These are phyloP conservation scores for Chrysanthemum makinoi DNA, from an alignment of 129 eudicot species.

Conservation along the genomic window DNA sequence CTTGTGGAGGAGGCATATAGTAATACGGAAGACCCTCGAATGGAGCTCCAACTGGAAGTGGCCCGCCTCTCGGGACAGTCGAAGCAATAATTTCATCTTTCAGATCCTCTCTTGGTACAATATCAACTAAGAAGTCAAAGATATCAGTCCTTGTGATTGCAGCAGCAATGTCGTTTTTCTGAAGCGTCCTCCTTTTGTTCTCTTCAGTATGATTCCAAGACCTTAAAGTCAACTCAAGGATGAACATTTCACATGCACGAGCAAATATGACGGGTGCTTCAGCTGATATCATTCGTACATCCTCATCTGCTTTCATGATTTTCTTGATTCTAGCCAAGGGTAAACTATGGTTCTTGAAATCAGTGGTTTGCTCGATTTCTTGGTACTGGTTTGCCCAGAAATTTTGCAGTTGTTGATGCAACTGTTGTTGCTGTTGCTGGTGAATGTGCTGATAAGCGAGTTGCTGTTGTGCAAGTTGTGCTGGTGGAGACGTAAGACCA, in stretches of 20 bases:
- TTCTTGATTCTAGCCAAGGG: slow-evolving; percentile 92
- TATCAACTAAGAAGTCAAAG: slow-evolving; percentile 84
- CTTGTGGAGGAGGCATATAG: slow-evolving; percentile 80
- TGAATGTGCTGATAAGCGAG: slow-evolving; percentile 93
- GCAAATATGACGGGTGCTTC: slow-evolving; percentile 96
- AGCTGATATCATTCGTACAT: slow-evolving; percentile 92
- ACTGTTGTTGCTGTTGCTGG: slow-evolving; percentile 86
- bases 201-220: slow-evolving; percentile 97
- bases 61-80: slow-evolving; percentile 70
- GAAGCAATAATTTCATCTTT: slow-evolving; percentile 88
- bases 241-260: slow-evolving; percentile 94
- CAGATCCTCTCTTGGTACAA: slow-evolving; percentile 84
- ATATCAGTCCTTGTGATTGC: slow-evolving; percentile 92
- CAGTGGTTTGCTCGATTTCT: slow-evolving; percentile 84
- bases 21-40: slow-evolving; percentile 72
- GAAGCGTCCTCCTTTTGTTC: slow-evolving; percentile 87
- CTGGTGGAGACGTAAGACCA: slow-evolving; percentile 60
- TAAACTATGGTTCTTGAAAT: slow-evolving; percentile 87
- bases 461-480: slow-evolving; percentile 86
- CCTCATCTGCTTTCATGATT: slow-evolving; percentile 96
- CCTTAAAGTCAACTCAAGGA: slow-evolving; percentile 76
- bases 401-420: slow-evolving; percentile 76
- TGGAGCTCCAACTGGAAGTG: slow-evolving; percentile 73
- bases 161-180: slow-evolving; percentile 94
- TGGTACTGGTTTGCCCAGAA: slow-evolving; percentile 84